A percentile compares a stretch with the other conserved stretches of the same genome.
Conservation (phyloP, 129 eudicot species). For the Silybum marianum region DNA sequence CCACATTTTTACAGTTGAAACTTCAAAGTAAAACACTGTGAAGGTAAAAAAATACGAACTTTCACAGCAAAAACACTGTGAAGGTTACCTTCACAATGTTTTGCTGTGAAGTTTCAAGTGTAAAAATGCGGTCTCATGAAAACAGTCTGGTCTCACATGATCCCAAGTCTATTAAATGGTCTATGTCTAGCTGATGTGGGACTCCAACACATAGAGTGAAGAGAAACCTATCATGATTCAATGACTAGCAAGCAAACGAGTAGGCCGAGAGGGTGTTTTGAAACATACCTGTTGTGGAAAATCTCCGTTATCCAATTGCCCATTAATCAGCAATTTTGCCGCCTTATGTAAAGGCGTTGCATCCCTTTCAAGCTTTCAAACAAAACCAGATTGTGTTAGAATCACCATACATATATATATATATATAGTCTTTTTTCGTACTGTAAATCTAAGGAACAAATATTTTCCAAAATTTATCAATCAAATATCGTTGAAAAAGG, state of each 20-base stretch:
- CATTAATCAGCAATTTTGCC: conserved; percentile 14
- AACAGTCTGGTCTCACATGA: no score
- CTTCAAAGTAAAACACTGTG: no score
- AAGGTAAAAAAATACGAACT: no score
- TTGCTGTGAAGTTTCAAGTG: no score
- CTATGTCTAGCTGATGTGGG: background rate
- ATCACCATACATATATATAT: background rate
- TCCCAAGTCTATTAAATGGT: no score
- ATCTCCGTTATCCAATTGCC: conserved; percentile 19
- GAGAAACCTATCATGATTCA: background rate
- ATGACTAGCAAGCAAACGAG: background rate
- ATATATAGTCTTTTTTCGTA: no score
- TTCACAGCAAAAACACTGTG: no score
- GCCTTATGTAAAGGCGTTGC: background rate
- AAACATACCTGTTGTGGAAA: conserved; percentile 22
- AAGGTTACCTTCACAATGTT: no score
- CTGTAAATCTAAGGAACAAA: background rate
- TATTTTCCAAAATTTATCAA: background rate
- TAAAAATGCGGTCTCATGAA: no score
- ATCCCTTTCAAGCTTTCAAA: conserved; percentile 10
- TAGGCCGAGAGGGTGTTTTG: background rate
- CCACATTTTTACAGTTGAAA: no score
- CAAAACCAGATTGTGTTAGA: background rate
- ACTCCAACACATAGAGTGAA: background rate
- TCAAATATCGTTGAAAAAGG: background rate